Evolutionary conservation across 768 basidiomycete species (phyloP).

Genomic region (Phlebiopsis flavidoalba): DNA sequence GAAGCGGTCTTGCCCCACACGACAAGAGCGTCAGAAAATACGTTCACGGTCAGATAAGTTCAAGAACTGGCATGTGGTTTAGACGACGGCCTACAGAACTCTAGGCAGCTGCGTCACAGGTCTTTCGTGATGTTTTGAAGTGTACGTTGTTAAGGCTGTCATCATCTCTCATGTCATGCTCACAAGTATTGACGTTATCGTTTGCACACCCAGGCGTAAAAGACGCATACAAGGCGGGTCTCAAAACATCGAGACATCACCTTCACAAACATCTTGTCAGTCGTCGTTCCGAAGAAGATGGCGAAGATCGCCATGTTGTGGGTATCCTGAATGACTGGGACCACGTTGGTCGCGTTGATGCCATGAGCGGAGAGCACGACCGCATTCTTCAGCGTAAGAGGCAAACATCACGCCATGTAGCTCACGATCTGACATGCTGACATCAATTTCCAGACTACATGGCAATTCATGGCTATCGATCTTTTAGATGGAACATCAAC

Average conservation of each 20-base stretch:
- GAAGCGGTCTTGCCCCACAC: no score
- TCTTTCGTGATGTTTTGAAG: background rate
- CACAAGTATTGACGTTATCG: no score
- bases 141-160: background rate
- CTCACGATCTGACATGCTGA: no score
- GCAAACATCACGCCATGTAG: no score
- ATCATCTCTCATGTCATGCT: no score
- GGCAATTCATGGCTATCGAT: constrained; percentile 14
- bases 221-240: no score
- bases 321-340: background rate
- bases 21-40: background rate
- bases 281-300: background rate
- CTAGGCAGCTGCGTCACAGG: background rate
- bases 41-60: background rate
- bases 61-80: background rate
- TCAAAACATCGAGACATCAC: background rate
- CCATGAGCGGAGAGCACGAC: background rate
- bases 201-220: no score
- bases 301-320: no score
- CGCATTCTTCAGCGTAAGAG: background rate
- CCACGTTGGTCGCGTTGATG: background rate
- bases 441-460: constrained; percentile 3
- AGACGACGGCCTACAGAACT: background rate
- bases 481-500: background rate
- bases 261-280: background rate